Evolutionary conservation across 176 grass and related monocot genomes (phyloP).

Genomic region (Lolium rigidum): DNA sequence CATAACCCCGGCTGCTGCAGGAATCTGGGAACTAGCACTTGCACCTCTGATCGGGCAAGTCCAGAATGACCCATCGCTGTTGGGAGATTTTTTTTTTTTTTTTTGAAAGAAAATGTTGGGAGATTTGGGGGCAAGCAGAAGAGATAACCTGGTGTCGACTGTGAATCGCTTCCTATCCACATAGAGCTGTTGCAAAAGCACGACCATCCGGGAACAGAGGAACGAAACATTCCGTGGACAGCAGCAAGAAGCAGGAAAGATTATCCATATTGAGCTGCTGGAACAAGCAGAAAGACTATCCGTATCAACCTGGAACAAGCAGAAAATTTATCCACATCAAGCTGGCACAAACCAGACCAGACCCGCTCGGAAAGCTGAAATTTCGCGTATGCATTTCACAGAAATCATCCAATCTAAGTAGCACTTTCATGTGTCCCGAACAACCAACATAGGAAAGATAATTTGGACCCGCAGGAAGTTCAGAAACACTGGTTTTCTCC

Average conservation of each 20-base stretch:
- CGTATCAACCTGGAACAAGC: background rate
- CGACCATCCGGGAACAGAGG: background rate
- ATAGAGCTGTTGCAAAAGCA: background rate
- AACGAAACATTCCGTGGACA: background rate
- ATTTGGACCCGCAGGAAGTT: background rate
- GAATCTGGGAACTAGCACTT: background rate
- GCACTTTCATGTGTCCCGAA: background rate
- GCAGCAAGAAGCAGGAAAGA: background rate
- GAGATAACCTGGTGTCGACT: slow-evolving; percentile 36
- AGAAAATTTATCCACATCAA: background rate
- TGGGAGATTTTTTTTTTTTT: too few species aligned
- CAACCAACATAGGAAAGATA: background rate
- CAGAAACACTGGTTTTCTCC: slow-evolving; percentile 16
- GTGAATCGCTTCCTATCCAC: background rate
- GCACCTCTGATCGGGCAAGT: background rate
- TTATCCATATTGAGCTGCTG: background rate
- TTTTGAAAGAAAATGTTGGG: too few species aligned
- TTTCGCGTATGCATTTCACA: background rate
- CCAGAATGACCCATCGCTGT: slow-evolving; percentile 14
- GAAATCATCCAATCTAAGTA: background rate
- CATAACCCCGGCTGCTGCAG: background rate
- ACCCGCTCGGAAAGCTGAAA: background rate
- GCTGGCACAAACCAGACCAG: background rate
- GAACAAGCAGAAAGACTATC: background rate
- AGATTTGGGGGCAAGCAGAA: slow-evolving; percentile 2